Evolutionary conservation across 768 basidiomycete genomes (phyloP).

Genomic region (Lentinula guzmanii): DNA sequence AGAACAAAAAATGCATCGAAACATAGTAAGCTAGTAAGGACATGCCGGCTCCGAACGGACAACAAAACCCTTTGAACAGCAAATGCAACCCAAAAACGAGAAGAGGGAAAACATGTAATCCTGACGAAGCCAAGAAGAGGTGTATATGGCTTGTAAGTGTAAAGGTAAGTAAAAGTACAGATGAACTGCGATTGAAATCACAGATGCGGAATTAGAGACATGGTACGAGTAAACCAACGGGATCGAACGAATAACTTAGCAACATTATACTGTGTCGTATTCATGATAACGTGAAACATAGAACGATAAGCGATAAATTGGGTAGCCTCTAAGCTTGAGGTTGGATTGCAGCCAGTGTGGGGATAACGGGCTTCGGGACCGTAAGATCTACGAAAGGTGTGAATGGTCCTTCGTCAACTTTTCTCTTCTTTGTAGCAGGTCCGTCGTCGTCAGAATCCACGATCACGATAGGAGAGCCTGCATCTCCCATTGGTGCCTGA

Average conservation of each 20-base stretch:
- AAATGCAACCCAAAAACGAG: background rate
- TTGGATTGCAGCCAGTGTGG: background rate
- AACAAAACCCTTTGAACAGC: background rate
- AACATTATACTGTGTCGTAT: background rate
- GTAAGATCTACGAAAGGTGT: background rate
- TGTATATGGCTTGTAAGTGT: no score
- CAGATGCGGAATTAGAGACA: background rate
- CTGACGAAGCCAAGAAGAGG: background rate
- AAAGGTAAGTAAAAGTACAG: background rate
- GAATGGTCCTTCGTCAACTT: slow-evolving; percentile 24
- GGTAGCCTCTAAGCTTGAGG: background rate
- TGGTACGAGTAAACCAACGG: background rate
- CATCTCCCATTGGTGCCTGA: slow-evolving; percentile 11
- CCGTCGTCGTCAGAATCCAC: slow-evolving; percentile 51
- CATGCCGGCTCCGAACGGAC: background rate
- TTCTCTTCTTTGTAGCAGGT: slow-evolving; percentile 54
- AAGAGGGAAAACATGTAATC: background rate
- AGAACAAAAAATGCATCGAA: background rate
- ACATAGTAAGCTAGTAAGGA: background rate
- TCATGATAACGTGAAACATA: background rate
- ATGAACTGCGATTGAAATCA: background rate
- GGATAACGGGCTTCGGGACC: slow-evolving; percentile 8
- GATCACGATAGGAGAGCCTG: slow-evolving; percentile 50
- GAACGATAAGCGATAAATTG: background rate
- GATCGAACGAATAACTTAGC: background rate